Evolutionary conservation across 768 basidiomycete species (phyloP).

Genomic region (Gautieria morchelliformis): DNA sequence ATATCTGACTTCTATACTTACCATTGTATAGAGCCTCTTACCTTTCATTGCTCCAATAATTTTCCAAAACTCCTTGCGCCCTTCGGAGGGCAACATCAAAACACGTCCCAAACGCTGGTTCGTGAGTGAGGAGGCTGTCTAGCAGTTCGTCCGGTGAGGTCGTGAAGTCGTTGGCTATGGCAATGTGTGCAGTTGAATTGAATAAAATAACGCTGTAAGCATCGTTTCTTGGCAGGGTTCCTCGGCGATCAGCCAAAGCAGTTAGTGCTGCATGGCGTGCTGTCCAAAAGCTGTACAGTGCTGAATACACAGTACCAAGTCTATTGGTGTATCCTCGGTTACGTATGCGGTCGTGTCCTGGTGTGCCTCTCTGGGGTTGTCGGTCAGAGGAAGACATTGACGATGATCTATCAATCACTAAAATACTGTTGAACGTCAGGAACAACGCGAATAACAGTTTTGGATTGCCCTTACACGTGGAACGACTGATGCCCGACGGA

Average conservation of each 20-base stretch:
- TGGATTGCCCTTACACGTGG: slow-evolving; percentile 41
- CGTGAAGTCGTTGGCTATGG: slow-evolving; percentile 29
- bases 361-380: slow-evolving; percentile 35
- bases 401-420: slow-evolving; percentile 47
- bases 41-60: slow-evolving; percentile 44
- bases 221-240: slow-evolving; percentile 6
- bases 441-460: background rate
- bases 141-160: slow-evolving; percentile 38
- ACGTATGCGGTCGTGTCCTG: slow-evolving; percentile 28
- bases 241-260: slow-evolving; percentile 13
- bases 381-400: slow-evolving; percentile 39
- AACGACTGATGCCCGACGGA: slow-evolving; percentile 41
- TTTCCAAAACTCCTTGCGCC: slow-evolving; percentile 31
- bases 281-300: slow-evolving; percentile 46
- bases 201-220: background rate
- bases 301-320: slow-evolving; percentile 50
- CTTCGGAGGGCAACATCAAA: slow-evolving; percentile 30
- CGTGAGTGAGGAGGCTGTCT: slow-evolving; percentile 23
- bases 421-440: slow-evolving; percentile 28
- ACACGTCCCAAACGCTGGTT: slow-evolving; percentile 31
- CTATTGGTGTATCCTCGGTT: slow-evolving; percentile 31
- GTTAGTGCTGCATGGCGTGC: slow-evolving; percentile 34
- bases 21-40: too few species aligned
- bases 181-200: background rate
- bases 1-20: too few species aligned